phyloP scores from a whole-genome alignment of 2,329 filamentous ascomycete species.

The Claviceps maximensis region DNA sequence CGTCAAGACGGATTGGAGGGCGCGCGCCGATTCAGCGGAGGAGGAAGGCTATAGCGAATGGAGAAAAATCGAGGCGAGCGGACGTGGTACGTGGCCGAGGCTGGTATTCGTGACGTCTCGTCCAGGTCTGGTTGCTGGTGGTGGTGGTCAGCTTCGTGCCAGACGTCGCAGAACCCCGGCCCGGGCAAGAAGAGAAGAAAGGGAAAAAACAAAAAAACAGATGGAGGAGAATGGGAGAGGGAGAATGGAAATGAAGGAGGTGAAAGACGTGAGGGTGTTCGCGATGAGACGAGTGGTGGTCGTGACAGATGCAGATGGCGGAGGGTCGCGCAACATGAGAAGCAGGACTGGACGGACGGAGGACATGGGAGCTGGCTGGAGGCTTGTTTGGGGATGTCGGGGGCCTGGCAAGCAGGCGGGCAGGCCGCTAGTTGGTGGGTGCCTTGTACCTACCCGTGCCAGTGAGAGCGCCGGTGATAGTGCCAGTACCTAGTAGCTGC shows the following conservation, averaged over 20 bases:
- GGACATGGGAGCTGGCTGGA: too few relatives aligned
- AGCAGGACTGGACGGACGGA: too few relatives aligned
- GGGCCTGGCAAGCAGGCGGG: background rate
- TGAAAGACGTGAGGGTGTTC: background rate
- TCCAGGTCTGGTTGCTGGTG: background rate
- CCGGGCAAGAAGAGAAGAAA: background rate
- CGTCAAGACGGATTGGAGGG: background rate
- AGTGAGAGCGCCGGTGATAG: too few relatives aligned
- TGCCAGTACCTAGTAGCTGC: too few relatives aligned
- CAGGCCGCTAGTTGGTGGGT: too few relatives aligned
- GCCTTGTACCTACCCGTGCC: too few relatives aligned
- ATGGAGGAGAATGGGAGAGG: background rate
- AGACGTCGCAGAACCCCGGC: constrained; percentile 2
- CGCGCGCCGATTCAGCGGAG: constrained; percentile 2
- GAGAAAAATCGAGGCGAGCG: background rate
- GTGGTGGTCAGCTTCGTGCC: constrained; percentile 1
- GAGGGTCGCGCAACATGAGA: background rate
- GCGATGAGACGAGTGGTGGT: constrained; percentile 1
- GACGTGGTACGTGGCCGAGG: background rate
- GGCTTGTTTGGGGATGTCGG: background rate
- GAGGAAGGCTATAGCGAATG: background rate
- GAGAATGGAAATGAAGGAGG: too few relatives aligned
- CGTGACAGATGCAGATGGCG: constrained; percentile 2
- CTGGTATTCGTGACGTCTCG: constrained; percentile 1
- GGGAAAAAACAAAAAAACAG: background rate